Base-by-base conservation (phyloP, 2,329 filamentous ascomycete species). In the Rhynchosporium graminicola region DNA sequence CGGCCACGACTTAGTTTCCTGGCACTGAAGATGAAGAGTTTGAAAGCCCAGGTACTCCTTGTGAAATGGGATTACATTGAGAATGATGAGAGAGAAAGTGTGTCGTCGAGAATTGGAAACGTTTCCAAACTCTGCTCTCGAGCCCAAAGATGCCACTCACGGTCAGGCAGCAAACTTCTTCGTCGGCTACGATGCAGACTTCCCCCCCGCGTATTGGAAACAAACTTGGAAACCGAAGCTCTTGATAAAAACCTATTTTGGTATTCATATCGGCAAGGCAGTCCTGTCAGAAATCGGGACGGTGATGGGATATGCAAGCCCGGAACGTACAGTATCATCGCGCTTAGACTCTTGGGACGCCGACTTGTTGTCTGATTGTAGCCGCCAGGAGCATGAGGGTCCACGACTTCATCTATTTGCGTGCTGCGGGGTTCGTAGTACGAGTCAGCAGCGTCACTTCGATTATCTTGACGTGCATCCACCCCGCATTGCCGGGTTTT, bases 401-500 rank as follows among this genome's bases (percentile, higher is more conserved):
- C 10, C 51, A 54, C 36, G 36, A 40, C 36, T 26, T 28, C 36
- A 42, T 26, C 51, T 54, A 54, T 54, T 54, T 10, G 20, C 38
- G 51, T 54, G 33, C 20, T 36, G 51, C 20, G 51, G 33, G 48
- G 31, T 9, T 40, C 3, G 20, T 20, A 54, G 20, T n/a, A 42
- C 51, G 29, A 42, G 33, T 10, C 20, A 40, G 33, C 33, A 26
- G 33, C 51, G 51, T 29, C 36, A 42, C 38, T 20, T 42, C 36
- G 51, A 54, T 26, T 33, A 3, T 42, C 40, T 36, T 33, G 51
- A 54, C n/a, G n/a, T 54, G 36, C 51, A 54, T 54, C 31, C 50
- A 54, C 51, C 51, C 36, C 51, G 51, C 51, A 54, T 54, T 29
- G 28, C 20, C 51, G n/a, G 51, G 20, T 20, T 20, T 28, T 54